Base-by-base conservation (phyloP, 495 filamentous ascomycete species). In the Penicillium argentinense region DNA sequence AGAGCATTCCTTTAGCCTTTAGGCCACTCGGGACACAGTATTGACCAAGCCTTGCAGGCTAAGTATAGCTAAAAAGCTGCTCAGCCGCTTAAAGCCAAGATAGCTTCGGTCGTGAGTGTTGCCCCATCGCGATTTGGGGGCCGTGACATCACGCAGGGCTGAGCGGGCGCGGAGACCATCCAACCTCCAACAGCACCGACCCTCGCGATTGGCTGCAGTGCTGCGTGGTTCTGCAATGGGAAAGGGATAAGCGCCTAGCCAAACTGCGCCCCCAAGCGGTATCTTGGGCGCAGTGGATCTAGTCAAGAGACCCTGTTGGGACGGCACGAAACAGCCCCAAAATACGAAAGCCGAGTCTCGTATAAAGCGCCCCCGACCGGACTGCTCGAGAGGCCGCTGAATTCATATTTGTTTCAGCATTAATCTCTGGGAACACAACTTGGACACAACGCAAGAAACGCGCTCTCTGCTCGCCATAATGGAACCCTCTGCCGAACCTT, bases 101-200 rank as follows among this genome's bases (percentile, higher is more conserved):
- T 13, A 26, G 17, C 0, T 28, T 16, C 39, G 9, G 14, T 42
- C 4, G 9, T n/a, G 25, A 8, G 30, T 9, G 30, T 34, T 34
- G n/a, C n/a, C n/a, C n/a, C 13, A 4, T 13, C 30, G 24, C 16
- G 8, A n/a, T 24, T 42, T 42, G 39, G 39, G 39, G 39, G 39
- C 39, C 39, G 13, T 42, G 39, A 42, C 39, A 42, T 42, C 39
- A 42, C 14, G 6, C 3, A 13, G 8, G 17, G 6, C 17, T 9
- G 36, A 8, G 9, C 38, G 9, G 11, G 11, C 14, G 11, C 17
- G 33, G 33, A 21, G 33, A 36, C 33, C 17, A 12, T 18, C 33
- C 9, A 12, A 18, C 16, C 17, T 18, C 33, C 17, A 36, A n/a
- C n/a, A n/a, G n/a, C n/a, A n/a, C n/a, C n/a, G n/a, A n/a, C n/a